phyloP scores from a whole-genome alignment of 2,329 filamentous ascomycete species.

The Aspergillus arachidicola region DNA sequence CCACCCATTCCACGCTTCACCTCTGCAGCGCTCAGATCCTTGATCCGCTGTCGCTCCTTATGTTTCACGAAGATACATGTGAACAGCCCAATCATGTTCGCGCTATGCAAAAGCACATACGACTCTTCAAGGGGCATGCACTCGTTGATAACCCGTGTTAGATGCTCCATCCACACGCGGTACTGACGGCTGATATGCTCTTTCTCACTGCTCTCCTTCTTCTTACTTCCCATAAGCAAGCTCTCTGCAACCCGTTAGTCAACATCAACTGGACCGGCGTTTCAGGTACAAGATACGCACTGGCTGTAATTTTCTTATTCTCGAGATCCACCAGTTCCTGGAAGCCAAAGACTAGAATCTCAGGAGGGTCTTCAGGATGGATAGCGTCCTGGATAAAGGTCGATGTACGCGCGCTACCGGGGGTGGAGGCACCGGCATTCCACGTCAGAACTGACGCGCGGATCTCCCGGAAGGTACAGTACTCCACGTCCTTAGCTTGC shows the following conservation, averaged over 20 bases:
- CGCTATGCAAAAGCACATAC: constrained; percentile 85
- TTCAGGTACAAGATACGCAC: constrained; percentile 46
- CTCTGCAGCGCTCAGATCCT: constrained; percentile 75
- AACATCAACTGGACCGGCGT: neutral
- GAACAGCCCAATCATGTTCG: constrained; percentile 89
- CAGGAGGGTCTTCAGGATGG: constrained; percentile 74
- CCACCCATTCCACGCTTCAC: constrained; percentile 97
- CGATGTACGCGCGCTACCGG: constrained; percentile 74
- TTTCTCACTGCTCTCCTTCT: constrained; percentile 75
- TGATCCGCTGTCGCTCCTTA: constrained; percentile 73
- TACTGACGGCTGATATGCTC: constrained; percentile 98
- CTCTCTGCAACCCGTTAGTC: constrained; percentile 59
- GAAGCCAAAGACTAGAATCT: constrained; percentile 94
- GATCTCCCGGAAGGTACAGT: constrained; percentile 82
- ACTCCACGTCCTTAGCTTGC: constrained; percentile 79
- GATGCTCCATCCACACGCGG: constrained; percentile 90
- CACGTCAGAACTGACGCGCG: constrained; percentile 84
- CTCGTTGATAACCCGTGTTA: constrained; percentile 80
- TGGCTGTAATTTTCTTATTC: constrained; percentile 96
- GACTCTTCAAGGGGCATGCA: constrained; percentile 74
- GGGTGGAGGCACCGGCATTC: constrained; percentile 98
- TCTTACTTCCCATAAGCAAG: constrained; percentile 76
- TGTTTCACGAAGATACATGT: constrained; percentile 94
- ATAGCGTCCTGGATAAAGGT: constrained; percentile 81
- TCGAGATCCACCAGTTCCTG: constrained; percentile 98